phyloP scores from a whole-genome alignment of 768 basidiomycete species.

The Tremella mesenterica region DNA sequence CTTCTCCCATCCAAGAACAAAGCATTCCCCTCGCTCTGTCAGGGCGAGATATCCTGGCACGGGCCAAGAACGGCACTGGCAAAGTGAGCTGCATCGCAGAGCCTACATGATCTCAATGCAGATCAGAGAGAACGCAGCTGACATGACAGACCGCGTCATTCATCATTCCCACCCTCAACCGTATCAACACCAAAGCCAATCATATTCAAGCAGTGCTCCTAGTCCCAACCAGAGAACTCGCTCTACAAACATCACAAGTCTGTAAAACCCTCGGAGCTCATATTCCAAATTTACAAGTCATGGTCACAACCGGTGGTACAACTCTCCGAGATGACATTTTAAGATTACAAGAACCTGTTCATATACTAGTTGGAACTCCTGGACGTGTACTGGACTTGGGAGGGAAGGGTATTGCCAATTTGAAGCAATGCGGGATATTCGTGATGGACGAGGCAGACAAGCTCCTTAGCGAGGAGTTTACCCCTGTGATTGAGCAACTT shows the following conservation, averaged over 20 bases:
- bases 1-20: constrained; percentile 98
- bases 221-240: constrained; percentile 97
- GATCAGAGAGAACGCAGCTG: background rate
- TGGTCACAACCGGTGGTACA: constrained; percentile 98
- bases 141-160: constrained; percentile 85
- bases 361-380: constrained; percentile 94
- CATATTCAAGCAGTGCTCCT: constrained; percentile 96
- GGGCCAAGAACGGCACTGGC: constrained; percentile 60
- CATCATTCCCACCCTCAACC: constrained; percentile 92
- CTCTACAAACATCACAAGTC: constrained; percentile 96
- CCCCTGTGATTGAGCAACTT: constrained; percentile 95
- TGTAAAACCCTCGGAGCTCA: constrained; percentile 96
- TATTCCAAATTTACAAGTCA: constrained; percentile 78
- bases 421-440: constrained; percentile 88
- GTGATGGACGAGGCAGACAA: constrained; percentile 99
- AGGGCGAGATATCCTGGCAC: constrained; percentile 64
- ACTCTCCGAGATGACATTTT: constrained; percentile 97
- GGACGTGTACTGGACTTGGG: constrained; percentile 91
- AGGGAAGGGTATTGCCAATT: constrained; percentile 84
- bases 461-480: constrained; percentile 91
- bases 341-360: constrained; percentile 77
- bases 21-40: constrained; percentile 91
- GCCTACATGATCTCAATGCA: background rate
- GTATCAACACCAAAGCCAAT: constrained; percentile 68
- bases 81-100: constrained; percentile 25